Evolutionary conservation across 2,329 filamentous ascomycete genomes (phyloP).

Genomic region (Aspergillus ochraceus): DNA sequence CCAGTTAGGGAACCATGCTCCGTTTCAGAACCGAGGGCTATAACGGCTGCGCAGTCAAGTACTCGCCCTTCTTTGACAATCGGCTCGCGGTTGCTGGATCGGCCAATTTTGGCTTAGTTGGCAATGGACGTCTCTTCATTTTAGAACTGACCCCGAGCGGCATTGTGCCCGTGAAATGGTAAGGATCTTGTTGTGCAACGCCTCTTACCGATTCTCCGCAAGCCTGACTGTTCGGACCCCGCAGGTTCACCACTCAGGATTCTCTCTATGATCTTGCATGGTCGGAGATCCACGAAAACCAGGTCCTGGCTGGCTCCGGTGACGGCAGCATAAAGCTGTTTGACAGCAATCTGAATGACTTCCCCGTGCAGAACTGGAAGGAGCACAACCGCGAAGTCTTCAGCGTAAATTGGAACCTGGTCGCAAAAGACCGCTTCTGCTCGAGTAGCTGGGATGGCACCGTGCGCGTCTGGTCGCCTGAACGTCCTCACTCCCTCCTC

Average conservation of each 20-base stretch:
- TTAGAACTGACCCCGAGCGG: conserved; percentile 80
- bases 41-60: conserved; percentile 96
- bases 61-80: conserved; percentile 97
- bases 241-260: conserved; percentile 93
- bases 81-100: conserved; percentile 85
- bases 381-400: conserved; percentile 95
- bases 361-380: conserved; percentile 87
- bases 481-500: conserved; percentile 69
- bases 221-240: background rate
- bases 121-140: conserved; percentile 87
- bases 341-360: conserved; percentile 76
- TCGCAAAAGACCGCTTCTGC: conserved; percentile 85
- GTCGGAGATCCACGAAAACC: conserved; percentile 96
- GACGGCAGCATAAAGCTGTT: conserved; percentile 95
- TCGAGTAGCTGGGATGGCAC: conserved; percentile 96
- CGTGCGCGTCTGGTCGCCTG: conserved; percentile 92
- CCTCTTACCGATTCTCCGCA: background rate
- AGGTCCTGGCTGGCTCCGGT: conserved; percentile 83
- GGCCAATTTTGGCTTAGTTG: conserved; percentile 96
- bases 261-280: conserved; percentile 92
- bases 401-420: conserved; percentile 86
- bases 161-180: conserved; percentile 82
- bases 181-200: conserved; percentile 18
- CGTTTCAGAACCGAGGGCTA: conserved; percentile 91
- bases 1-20: conserved; percentile 63